phyloP scores from a whole-genome alignment of 495 filamentous ascomycete genomes.

The Penicillium pulvis region DNA sequence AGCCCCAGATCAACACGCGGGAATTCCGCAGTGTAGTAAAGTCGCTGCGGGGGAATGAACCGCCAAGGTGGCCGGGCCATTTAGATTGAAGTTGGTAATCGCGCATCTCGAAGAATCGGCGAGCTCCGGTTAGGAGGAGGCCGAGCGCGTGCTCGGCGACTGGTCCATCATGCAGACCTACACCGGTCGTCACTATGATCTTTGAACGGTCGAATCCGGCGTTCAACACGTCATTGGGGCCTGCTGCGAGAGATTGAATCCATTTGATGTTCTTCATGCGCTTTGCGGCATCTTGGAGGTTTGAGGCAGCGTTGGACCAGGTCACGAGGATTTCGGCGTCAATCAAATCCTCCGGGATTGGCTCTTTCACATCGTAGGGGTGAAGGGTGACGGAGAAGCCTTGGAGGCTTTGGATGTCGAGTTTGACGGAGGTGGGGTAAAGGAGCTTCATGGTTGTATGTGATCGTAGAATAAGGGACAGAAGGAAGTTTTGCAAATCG shows the following conservation, averaged over 20 bases:
- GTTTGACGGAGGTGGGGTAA: constrained; percentile 58
- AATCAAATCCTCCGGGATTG: constrained; percentile 50
- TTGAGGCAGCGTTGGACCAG: constrained; percentile 55
- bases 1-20: constrained; percentile 33
- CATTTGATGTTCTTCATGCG: constrained; percentile 55
- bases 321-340: constrained; percentile 60
- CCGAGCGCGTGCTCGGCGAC: constrained; percentile 62
- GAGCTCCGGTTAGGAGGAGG: constrained; percentile 50
- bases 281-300: constrained; percentile 52
- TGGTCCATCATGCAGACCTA: constrained; percentile 60
- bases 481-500: neutral
- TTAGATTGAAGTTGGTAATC: constrained; percentile 53
- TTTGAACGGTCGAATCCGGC: constrained; percentile 54
- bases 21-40: constrained; percentile 60
- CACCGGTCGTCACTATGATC: constrained; percentile 55
- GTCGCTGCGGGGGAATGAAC: constrained; percentile 52
- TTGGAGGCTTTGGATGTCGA: constrained; percentile 50
- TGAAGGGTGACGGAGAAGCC: constrained; percentile 55
- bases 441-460: constrained; percentile 56
- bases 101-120: constrained; percentile 60
- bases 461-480: neutral
- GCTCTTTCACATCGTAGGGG: constrained; percentile 54
- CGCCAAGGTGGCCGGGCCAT: constrained; percentile 61
- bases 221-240: constrained; percentile 60
- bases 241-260: constrained; percentile 64